phyloP scores from a whole-genome alignment of 106 monocot genomes.

The Dendrobium catenatum region DNA sequence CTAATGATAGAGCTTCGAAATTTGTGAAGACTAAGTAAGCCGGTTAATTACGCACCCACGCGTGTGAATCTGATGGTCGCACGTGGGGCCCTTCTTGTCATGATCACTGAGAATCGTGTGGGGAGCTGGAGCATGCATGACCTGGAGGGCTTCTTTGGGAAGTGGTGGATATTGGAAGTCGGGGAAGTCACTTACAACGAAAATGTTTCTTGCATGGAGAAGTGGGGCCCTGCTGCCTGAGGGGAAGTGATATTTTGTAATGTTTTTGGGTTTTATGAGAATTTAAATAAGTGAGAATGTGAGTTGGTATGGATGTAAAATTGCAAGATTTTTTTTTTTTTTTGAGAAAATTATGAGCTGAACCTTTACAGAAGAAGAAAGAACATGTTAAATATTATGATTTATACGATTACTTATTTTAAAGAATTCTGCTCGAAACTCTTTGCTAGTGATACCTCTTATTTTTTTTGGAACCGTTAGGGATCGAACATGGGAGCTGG shows the following conservation, averaged over 20 bases:
- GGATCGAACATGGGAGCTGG: too few relatives aligned
- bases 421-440: too few relatives aligned
- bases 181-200: not conserved
- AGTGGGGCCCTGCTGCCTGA: too few relatives aligned
- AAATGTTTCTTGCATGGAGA: not conserved
- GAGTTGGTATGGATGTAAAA: not conserved
- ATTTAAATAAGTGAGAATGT: not conserved
- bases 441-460: too few relatives aligned
- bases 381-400: too few relatives aligned
- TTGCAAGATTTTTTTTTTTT: not conserved
- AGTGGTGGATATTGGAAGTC: not conserved
- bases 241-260: not conserved
- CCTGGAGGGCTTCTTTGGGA: not conserved
- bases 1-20: not conserved
- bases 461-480: too few relatives aligned
- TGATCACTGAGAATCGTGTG: not conserved
- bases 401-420: too few relatives aligned
- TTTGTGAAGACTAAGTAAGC: not conserved
- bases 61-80: not conserved
- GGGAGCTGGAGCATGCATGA: not conserved
- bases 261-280: not conserved
- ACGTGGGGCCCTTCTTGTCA: not conserved
- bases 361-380: too few relatives aligned
- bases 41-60: not conserved
- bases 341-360: not conserved